Percentiles rank a stretch among this genome's conserved stretches.
Evolutionary conservation across 768 basidiomycete genomes (phyloP).

Genomic region (Mycena metata): DNA sequence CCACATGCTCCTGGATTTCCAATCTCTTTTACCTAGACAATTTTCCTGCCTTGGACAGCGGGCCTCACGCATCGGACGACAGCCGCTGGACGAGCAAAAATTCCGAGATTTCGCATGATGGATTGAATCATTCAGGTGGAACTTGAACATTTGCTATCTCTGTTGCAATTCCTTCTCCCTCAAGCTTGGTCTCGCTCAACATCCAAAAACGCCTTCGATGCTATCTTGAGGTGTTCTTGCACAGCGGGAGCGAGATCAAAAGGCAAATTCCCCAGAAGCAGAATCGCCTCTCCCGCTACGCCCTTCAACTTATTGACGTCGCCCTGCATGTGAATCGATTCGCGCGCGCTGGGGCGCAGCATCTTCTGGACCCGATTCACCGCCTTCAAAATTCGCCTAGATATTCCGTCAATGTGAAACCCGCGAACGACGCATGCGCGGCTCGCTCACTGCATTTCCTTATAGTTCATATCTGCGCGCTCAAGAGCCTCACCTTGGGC

Average conservation of each 20-base stretch:
- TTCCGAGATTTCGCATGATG: no score
- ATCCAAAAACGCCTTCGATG: no score
- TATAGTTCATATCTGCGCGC: conserved; percentile 45
- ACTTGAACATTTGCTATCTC: no score
- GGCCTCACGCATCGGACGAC: no score
- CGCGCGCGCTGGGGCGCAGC: no score
- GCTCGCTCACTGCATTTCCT: conserved; percentile 46
- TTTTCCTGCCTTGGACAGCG: no score
- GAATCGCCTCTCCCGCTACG: conserved; percentile 39
- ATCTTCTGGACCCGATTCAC: conserved; percentile 19
- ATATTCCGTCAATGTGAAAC: background rate
- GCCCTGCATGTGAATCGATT: conserved; percentile 40
- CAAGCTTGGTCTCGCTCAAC: no score
- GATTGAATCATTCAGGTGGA: no score
- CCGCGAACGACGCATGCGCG: conserved; percentile 29
- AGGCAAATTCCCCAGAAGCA: conserved; percentile 41
- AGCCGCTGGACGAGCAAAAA: no score
- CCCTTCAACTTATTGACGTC: conserved; percentile 41
- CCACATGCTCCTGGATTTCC: no score
- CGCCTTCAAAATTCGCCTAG: conserved; percentile 47
- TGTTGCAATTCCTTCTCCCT: no score
- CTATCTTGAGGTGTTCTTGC: conserved; percentile 15
- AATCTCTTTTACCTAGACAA: no score
- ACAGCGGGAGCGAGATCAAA: conserved; percentile 14
- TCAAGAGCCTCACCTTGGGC: conserved; percentile 55